Base-by-base conservation (phyloP, 306 rosid species). In the Prunus persica region DNA sequence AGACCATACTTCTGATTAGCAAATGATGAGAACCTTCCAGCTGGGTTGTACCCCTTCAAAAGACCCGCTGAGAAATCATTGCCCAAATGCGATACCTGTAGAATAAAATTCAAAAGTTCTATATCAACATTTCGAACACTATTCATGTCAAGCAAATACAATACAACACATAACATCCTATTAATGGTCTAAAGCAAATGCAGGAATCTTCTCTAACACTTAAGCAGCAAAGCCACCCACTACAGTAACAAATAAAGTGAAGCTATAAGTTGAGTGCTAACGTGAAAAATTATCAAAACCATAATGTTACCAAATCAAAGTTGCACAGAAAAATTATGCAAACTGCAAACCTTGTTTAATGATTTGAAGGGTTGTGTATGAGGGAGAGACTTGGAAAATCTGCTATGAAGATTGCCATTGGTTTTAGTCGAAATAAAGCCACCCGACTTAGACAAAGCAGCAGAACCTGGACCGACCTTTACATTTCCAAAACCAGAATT, bases 321-420 rank as follows among this genome's bases (percentile, higher is more conserved):
- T 65, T 46, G 10, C 65, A 43, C 9, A 32, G 16, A 27, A 8
- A 14, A 13, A 3, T 30, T 46, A 16, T 28, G 41, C 58, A 25
- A 41, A 88, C 97, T 20, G 41, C 58, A 25, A 41, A 88, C 97
- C 95, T 90, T 90, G 76, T 81, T 76, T 57, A 60, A 32, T 45
- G 84, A 71, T 79, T 79, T 80, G 47, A 68, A 41, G 52, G 85
- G 76, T 70, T 58, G 79, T 2, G 83, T 16, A 55, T 79, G 73
- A 22, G 85, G 79, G 50, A 57, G 56, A 41, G 81, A 54, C 74
- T 85, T 69, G 57, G 86, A 79, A 71, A 71, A 78, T 56, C 74
- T 84, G 66, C 82, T 76, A 41, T 82, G 57, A 45, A 80, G 50
- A 65, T 58, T 74, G 55, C 86, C 82, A 76, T 77, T 81, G 67